Base-by-base conservation (phyloP, 257 asterid genomes). In the Gentiana dahurica region DNA sequence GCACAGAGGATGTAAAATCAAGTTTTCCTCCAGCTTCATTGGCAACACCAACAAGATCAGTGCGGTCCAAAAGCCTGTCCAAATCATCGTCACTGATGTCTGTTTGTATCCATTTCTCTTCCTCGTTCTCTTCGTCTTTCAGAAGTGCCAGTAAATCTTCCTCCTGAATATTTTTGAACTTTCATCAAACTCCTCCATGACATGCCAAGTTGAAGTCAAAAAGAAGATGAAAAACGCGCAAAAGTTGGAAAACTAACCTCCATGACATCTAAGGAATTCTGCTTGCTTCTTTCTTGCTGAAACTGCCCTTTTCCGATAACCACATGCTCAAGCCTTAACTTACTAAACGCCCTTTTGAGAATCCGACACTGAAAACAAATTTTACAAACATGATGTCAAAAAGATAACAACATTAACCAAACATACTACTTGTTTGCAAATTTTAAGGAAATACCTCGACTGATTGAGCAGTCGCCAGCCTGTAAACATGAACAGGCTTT, bases 401-500 rank as follows among this genome's bases (percentile, higher is more conserved):
- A 24, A 51, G 32, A 24, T 24, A 24, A 24, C 24, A 24, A 24
- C 24, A 24, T 24, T 24, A 24, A 24, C 24, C 24, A 24, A 24
- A 24, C 24, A 24, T 24, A 24, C 24, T 24, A 24, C 24, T 24
- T 24, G 24, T 24, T 24, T 24, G 24, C 24, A 24, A 24, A 24
- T 24, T 24, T 24, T 24, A 24, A 53, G 37, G 34, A 49, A 53
- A 67, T 70, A 91, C 98, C 95, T 92, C 99, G 51, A 92, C 82
- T 13, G 97, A 92, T 61, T 81, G 94, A 52, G 99, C 95, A 60
- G 99, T 88, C 49, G 91, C 80, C 38, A 92, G 85, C 71, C 99
- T 73, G 83, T 92, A 92, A 54, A 92, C 97, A 72, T 92, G 99
- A 69, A 88, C 99, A 55, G 99, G 99, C 71, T 92, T 92, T 36